Evolutionary conservation across 1,139 yeast species (phyloP).

Genomic region (Debaryomyces coudertii): DNA sequence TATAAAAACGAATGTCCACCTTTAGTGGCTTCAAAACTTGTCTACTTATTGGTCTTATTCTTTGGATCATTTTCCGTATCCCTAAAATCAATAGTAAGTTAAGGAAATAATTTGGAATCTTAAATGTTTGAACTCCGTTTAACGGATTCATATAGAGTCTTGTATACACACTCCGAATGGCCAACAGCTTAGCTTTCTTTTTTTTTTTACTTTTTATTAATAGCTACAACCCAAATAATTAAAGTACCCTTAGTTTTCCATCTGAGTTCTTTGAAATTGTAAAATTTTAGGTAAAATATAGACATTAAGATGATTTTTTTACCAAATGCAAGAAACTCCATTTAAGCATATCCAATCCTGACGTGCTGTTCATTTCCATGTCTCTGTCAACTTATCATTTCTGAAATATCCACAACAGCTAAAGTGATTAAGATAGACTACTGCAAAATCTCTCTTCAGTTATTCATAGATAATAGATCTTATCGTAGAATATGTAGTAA

Average conservation of each 20-base stretch:
- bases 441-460: neutral
- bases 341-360: too few relatives aligned
- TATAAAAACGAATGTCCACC: conserved; percentile 13
- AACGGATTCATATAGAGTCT: conserved; percentile 4
- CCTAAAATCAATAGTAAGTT: neutral
- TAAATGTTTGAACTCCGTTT: conserved; percentile 2
- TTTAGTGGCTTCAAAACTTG: neutral
- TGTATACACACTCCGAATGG: neutral
- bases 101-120: neutral
- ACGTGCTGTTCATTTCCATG: too few relatives aligned
- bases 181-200: neutral
- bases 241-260: neutral
- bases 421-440: neutral
- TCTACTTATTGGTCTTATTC: neutral
- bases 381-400: neutral
- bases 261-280: too few relatives aligned
- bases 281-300: too few relatives aligned
- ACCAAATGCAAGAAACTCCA: too few relatives aligned
- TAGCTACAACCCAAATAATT: neutral
- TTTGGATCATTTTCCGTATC: neutral
- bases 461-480: neutral
- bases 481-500: neutral
- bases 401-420: neutral
- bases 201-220: neutral
- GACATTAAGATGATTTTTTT: too few relatives aligned